Base-by-base conservation (phyloP, 768 basidiomycete species). In the Calocera viscosa region DNA sequence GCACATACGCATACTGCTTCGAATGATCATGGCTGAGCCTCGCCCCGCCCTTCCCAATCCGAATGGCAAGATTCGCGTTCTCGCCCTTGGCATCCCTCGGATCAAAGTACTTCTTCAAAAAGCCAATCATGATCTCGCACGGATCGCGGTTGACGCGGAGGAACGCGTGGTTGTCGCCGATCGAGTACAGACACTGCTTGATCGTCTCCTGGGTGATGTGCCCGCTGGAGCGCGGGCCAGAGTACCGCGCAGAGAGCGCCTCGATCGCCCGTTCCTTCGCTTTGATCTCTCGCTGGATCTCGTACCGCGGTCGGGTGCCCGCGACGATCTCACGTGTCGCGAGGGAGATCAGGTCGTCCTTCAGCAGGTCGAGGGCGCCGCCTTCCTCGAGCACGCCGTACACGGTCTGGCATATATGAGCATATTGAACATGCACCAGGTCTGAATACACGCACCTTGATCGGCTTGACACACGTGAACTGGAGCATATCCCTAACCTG, bases 81-180 rank as follows among this genome's bases (percentile, higher is more conserved):
- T 78, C 69, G 60, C 88, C 85, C 72, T 84, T 83, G 2, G 85
- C 80, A 64, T 86, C 82, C 1, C 85, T 86, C 3, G 91, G 82
- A 69, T 91, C 83, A 81, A 91, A 93, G 72, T 87, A 81, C 68
- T 85, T 77, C 74, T 88, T 89, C 70, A 93, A 78, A 72, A 86
- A 88, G 2, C 71, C 73, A 65, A 93, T 92, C 88, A 92, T 88
- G 67, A 82, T 81, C 67, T 93, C 90, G 76, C 91, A 93, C 63
- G 91, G 91, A 73, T 93, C 91, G 40, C 91, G 88, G 70, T 93
- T 92, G 66, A 83, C 84, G 32, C 91, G 84, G 69, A 92, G 77
- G 81, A 93, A 93, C 12, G 91, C 89, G 73, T 92, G 89, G 72
- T 93, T 93, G 75, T 93, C 91, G 1, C 91, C 91, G 64, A 93